Evolutionary conservation across 208 protist genomes (phyloP).

Genomic region (Polymyxa betae): DNA sequence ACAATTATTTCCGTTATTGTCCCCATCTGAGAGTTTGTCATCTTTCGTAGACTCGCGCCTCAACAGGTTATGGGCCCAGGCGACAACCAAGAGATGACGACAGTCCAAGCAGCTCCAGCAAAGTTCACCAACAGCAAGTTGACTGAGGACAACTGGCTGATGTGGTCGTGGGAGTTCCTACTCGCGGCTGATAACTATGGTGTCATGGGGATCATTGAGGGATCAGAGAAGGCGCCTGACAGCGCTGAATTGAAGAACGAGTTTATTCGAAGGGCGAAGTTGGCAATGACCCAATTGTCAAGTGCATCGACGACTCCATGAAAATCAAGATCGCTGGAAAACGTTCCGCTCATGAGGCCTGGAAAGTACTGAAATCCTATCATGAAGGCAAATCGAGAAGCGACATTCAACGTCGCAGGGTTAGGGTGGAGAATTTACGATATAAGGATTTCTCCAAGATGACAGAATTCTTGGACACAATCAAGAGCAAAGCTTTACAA

Average conservation of each 20-base stretch:
- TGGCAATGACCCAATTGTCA: background rate
- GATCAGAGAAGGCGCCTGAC: background rate
- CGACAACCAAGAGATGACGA: background rate
- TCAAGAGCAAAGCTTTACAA: background rate
- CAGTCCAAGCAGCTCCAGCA: background rate
- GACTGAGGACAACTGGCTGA: background rate
- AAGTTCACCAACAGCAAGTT: background rate
- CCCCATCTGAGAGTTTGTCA: too few relatives aligned
- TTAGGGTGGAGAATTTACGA: background rate
- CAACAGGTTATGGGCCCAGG: background rate
- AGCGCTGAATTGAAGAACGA: background rate
- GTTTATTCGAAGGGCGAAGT: background rate
- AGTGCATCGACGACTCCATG: background rate
- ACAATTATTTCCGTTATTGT: too few relatives aligned
- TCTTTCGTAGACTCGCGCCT: too few relatives aligned
- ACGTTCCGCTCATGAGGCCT: background rate
- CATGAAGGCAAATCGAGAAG: background rate
- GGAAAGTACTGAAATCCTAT: background rate
- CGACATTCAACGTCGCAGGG: background rate
- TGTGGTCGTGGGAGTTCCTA: background rate
- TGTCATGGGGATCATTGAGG: constrained; percentile 1
- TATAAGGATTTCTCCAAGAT: background rate
- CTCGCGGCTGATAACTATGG: background rate
- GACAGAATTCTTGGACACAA: background rate
- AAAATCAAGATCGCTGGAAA: background rate